Evolutionary conservation across 2,329 filamentous ascomycete species (phyloP).

Genomic region (Aspergillus carbonarius): DNA sequence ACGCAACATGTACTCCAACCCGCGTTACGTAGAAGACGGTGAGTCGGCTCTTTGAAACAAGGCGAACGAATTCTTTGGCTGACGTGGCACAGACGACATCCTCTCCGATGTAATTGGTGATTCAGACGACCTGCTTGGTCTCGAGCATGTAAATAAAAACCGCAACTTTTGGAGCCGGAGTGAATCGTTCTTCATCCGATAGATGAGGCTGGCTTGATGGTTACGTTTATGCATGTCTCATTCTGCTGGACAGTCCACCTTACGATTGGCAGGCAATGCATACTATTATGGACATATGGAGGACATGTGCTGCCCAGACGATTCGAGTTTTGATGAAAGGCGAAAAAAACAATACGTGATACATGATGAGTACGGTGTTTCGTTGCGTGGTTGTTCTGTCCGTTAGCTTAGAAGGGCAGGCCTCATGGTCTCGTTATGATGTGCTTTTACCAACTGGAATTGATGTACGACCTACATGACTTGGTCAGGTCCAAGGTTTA

Average conservation of each 20-base stretch:
- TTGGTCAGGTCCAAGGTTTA: background rate
- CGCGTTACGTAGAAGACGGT: constrained; percentile 86
- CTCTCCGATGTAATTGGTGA: constrained; percentile 66
- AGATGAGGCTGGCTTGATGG: constrained; percentile 22
- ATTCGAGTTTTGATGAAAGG: constrained; percentile 3
- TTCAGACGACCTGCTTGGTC: constrained; percentile 70
- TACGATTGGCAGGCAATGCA: constrained; percentile 5
- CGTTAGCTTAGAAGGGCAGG: constrained; percentile 3
- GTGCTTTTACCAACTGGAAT: background rate
- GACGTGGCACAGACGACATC: constrained; percentile 41
- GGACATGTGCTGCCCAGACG: constrained; percentile 2
- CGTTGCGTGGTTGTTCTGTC: background rate
- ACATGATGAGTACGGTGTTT: background rate
- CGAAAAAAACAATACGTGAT: constrained; percentile 2
- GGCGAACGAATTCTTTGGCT: constrained; percentile 6
- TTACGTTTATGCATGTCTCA: background rate
- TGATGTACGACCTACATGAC: constrained; percentile 2
- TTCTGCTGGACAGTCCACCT: constrained; percentile 1
- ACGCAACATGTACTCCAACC: constrained; percentile 69
- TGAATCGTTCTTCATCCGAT: constrained; percentile 65
- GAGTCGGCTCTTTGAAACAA: constrained; percentile 38
- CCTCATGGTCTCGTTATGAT: background rate
- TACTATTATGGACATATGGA: constrained; percentile 6
- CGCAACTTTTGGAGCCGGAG: constrained; percentile 59
- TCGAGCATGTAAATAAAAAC: constrained; percentile 64